Evolutionary conservation across 2,329 filamentous ascomycete species (phyloP).

Genomic region (Tolypocladium tropicale): DNA sequence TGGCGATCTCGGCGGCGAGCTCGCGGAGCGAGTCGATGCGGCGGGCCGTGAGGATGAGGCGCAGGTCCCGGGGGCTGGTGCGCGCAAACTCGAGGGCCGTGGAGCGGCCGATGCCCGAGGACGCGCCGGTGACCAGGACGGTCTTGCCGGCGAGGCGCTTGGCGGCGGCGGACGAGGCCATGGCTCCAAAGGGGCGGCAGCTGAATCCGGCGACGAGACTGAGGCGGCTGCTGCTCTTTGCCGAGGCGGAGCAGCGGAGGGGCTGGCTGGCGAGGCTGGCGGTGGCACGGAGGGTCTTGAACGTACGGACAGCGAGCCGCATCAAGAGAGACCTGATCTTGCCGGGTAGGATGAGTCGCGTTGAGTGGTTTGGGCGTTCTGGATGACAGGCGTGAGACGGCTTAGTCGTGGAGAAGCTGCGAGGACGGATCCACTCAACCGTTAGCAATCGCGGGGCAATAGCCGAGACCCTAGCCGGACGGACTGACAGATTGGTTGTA

Average conservation of each 20-base stretch:
- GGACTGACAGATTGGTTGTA: too few species aligned
- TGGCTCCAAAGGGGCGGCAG: constrained; percentile 9
- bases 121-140: constrained; percentile 82
- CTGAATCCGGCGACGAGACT: not conserved
- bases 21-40: constrained; percentile 68
- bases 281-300: not conserved
- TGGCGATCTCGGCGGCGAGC: constrained; percentile 64
- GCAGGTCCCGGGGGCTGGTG: constrained; percentile 68
- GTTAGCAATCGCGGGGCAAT: not conserved
- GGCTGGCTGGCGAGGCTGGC: not conserved
- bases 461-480: too few species aligned
- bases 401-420: not conserved
- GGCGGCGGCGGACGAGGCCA: constrained; percentile 50
- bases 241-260: not conserved
- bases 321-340: not conserved
- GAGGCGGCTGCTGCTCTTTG: not conserved
- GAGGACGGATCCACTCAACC: not conserved
- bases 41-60: constrained; percentile 81
- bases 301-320: not conserved
- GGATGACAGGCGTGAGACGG: too few species aligned
- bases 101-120: constrained; percentile 77
- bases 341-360: not conserved
- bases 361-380: not conserved
- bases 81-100: constrained; percentile 89
- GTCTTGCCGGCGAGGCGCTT: constrained; percentile 92